A percentile compares a stretch with the other conserved stretches of the same genome.
phyloP scores from a whole-genome alignment of 371 early-diverging fungal species.

The Rhizopus stolonifer region DNA sequence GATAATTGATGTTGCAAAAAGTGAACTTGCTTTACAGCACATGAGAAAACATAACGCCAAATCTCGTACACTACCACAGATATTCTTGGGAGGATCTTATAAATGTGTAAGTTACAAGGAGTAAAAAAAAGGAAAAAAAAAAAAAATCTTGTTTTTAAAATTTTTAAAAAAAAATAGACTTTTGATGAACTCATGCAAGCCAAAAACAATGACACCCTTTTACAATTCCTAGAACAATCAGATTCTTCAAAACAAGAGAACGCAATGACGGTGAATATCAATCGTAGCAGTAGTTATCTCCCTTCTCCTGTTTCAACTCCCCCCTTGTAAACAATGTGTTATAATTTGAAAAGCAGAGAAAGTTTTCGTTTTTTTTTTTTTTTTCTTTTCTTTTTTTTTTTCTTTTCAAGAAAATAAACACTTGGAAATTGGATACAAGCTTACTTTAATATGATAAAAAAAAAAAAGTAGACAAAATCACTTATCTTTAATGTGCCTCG shows the following conservation, averaged over 20 bases:
- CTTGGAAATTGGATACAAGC: too few species aligned
- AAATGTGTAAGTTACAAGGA: slow-evolving; percentile 32
- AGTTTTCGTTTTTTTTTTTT: too few species aligned
- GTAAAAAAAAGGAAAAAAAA: too few species aligned
- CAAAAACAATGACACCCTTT: neutral
- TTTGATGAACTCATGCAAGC: neutral
- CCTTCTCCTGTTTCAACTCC: slow-evolving; percentile 6
- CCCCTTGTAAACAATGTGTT: neutral
- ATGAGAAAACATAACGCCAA: slow-evolving; percentile 31
- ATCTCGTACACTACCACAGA: slow-evolving; percentile 28
- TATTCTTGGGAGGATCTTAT: slow-evolving; percentile 45
- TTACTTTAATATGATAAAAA: too few species aligned
- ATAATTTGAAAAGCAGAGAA: neutral
- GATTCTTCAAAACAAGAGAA: neutral
- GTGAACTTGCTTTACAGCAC: slow-evolving; percentile 41
- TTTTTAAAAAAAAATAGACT: neutral
- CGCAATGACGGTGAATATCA: neutral
- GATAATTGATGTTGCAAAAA: slow-evolving; percentile 37
- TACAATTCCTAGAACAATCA: neutral
- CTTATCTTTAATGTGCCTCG: too few species aligned
- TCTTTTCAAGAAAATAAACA: too few species aligned
- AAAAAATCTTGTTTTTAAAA: neutral
- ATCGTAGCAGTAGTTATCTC: neutral
- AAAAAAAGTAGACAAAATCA: too few species aligned
- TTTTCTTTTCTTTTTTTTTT: too few species aligned